Conservation (phyloP, 2,329 filamentous ascomycete species). For the Penicillium brevicompactum region DNA sequence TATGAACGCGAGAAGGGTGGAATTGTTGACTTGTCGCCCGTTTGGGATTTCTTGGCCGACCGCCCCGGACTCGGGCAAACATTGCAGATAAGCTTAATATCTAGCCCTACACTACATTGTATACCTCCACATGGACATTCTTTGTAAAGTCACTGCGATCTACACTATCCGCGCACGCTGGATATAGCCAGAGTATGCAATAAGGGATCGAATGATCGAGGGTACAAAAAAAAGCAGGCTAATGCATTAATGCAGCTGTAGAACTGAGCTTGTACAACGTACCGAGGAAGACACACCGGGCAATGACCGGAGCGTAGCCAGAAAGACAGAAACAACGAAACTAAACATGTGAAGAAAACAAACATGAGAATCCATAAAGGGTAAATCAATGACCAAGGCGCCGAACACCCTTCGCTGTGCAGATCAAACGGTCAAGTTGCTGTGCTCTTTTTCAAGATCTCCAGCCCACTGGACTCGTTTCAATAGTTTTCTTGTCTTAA, state of each 20-base stretch:
- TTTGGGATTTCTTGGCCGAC: constrained; percentile 26
- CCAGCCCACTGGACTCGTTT: constrained; percentile 18
- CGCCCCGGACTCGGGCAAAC: constrained; percentile 18
- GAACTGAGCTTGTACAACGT: background rate
- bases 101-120: background rate
- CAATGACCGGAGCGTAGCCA: background rate
- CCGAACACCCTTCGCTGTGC: constrained; percentile 48
- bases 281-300: too few species aligned
- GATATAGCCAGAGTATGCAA: background rate
- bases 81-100: constrained; percentile 12
- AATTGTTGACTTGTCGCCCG: constrained; percentile 23
- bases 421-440: constrained; percentile 34
- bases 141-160: too few species aligned
- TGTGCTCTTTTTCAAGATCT: constrained; percentile 11
- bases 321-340: background rate
- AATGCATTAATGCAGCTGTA: constrained; percentile 9
- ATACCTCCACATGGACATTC: background rate
- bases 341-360: constrained; percentile 1
- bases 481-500: constrained; percentile 41
- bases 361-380: constrained; percentile 15
- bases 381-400: constrained; percentile 33
- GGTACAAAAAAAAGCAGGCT: constrained; percentile 3
- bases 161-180: too few species aligned
- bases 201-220: background rate
- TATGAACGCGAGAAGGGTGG: constrained; percentile 14